Evolutionary conservation across 1,139 yeast genomes (phyloP).

Genomic region (Arxiozyma heterogenica): DNA sequence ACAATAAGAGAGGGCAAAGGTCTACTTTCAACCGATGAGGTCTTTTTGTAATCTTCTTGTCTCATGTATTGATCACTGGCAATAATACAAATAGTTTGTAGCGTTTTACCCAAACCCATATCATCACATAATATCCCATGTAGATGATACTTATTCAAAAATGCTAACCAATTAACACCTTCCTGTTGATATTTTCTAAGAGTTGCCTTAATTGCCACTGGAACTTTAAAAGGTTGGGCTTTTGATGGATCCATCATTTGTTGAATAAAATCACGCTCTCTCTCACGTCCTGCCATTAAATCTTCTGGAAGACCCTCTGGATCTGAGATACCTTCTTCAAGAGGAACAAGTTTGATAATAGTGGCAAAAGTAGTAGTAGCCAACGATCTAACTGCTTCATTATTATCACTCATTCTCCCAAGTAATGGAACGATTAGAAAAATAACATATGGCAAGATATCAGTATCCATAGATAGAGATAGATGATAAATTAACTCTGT

Average conservation of each 20-base stretch:
- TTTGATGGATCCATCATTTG: conserved; percentile 99
- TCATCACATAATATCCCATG: conserved; percentile 98
- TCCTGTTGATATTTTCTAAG: conserved; percentile 94
- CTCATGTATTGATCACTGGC: conserved; percentile 91
- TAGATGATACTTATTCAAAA: conserved; percentile 84
- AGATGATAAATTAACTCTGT: conserved; percentile 85
- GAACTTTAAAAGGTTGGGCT: conserved; percentile 77
- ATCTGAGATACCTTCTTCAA: conserved; percentile 96
- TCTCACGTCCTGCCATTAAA: conserved; percentile 77
- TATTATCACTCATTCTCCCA: conserved; percentile 97
- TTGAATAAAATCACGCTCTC: conserved; percentile 87
- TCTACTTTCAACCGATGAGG: conserved; percentile 59
- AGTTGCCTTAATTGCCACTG: conserved; percentile 87
- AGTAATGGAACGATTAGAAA: conserved; percentile 91
- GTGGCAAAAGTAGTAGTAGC: conserved; percentile 97
- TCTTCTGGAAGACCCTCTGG: conserved; percentile 88
- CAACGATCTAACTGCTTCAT: conserved; percentile 75
- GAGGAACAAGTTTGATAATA: conserved; percentile 86
- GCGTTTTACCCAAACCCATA: conserved; percentile 97
- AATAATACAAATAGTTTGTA: conserved; percentile 93
- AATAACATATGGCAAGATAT: conserved; percentile 86
- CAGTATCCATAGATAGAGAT: conserved; percentile 76
- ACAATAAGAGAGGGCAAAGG: conserved; percentile 76
- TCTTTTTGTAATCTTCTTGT: conserved; percentile 52
- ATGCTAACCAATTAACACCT: conserved; percentile 97